Base-by-base conservation (phyloP, 2,329 filamentous ascomycete species). In the Zasmidium angulare region DNA sequence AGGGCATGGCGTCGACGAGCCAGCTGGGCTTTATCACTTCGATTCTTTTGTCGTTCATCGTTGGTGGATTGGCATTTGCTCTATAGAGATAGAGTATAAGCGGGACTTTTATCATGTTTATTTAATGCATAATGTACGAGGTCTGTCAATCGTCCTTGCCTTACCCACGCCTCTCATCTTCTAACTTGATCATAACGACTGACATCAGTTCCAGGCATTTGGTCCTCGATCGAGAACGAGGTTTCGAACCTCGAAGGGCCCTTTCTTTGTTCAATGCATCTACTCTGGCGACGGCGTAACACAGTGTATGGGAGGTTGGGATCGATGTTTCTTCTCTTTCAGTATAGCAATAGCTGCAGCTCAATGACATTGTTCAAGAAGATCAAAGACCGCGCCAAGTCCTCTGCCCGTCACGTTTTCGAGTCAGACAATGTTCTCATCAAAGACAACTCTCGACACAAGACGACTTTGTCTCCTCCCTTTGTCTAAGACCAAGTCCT, bases 51-150 rank as follows among this genome's bases (percentile, higher is more conserved):
- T 59, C 61, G 4, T 49, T 63, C 31, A 54, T 66, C 40, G 53
- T 69, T 57, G 65, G 56, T 47, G 58, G 51, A 43, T 58, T 69
- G 48, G 65, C 66, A 55, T 64, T 69, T 54, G 59, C 63, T 24
- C 58, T 69, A 58, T 69, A 59, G 48, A 26, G 17, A 29, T 4
- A 29, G 26, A 11, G 11, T 6, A 11, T 46, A 62, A 36, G 29
- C 26, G 46, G 50, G 52, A 20, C 17, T 52, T 40, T 50, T 23
- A 43, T 43, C 7, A 43, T 43, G 36, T 43, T 48, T 48, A n/a
- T 53, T 53, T 46, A 36, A 53, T 46, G 29, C 36, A 53, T 53
- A 23, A 52, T 43, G 4, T 40, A 43, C 36, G 36, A 43, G 36
- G 36, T 43, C 9, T 19, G 36, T 17, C n/a, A 14, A 43, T 43